These are phyloP conservation scores for Neurospora sp. DNA, from an alignment of 495 filamentous ascomycete species.

Conservation along the genomic window DNA sequence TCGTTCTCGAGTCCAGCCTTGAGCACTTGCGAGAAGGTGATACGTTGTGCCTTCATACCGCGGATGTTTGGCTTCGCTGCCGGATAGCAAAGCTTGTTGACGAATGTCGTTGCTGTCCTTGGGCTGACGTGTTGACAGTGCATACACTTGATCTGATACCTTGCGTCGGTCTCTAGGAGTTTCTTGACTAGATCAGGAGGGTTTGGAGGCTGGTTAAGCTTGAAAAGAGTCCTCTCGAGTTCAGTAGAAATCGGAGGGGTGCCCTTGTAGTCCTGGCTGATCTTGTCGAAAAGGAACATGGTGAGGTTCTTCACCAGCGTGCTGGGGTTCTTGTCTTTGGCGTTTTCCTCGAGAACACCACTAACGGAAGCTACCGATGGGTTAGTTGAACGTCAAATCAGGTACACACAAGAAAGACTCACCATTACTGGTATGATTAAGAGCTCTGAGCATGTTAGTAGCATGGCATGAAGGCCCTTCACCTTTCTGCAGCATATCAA, in stretches of 20 bases:
- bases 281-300: conserved; percentile 19
- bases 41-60: conserved; percentile 43
- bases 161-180: conserved; percentile 31
- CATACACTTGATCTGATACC: conserved; percentile 61
- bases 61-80: conserved; percentile 31
- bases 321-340: conserved; percentile 23
- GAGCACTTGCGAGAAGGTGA: conserved; percentile 68
- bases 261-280: conserved; percentile 17
- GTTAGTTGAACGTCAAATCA: neutral
- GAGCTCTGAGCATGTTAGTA: conserved; percentile 88
- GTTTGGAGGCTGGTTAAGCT: conserved; percentile 5
- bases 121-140: conserved; percentile 71
- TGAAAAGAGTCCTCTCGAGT: conserved; percentile 16
- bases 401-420: neutral
- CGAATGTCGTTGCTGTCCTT: conserved; percentile 54
- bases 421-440: conserved; percentile 60
- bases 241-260: conserved; percentile 16
- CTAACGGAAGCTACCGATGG: conserved; percentile 29
- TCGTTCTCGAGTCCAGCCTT: conserved; percentile 81
- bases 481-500: conserved; percentile 97
- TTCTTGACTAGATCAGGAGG: conserved; percentile 12
- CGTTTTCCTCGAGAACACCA: conserved; percentile 73
- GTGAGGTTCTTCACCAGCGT: conserved; percentile 16
- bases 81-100: conserved; percentile 73
- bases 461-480: conserved; percentile 89